Percentiles rank a stretch among this genome's conserved stretches.
These are phyloP conservation scores for Hypseocharis bilobata DNA, from an alignment of 441 rosid genomes.

Conservation along the genomic window DNA sequence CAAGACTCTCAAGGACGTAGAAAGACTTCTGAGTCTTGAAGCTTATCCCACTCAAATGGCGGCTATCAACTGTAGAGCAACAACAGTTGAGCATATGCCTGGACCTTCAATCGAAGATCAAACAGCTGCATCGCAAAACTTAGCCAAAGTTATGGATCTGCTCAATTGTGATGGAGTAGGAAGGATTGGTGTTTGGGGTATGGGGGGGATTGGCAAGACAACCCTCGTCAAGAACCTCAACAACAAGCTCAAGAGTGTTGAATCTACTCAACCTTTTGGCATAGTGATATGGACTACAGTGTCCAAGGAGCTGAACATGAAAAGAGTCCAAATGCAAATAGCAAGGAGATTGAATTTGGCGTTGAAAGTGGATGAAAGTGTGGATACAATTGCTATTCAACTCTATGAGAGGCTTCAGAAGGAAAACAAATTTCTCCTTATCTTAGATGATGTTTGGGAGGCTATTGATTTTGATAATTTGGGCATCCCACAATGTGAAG, in stretches of 20 bases:
- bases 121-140: conserved; percentile 4
- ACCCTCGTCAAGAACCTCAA: conserved; percentile 18
- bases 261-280: background rate
- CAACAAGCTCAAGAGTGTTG: conserved; percentile 10
- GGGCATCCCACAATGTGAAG: background rate
- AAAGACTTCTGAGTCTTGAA: conserved; percentile 13
- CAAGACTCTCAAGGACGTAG: conserved; percentile 14
- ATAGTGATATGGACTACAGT: conserved; percentile 15
- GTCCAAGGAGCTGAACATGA: background rate
- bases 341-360: conserved; percentile 31
- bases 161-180: background rate
- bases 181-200: conserved; percentile 8
- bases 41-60: conserved; percentile 16
- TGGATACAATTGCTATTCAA: background rate
- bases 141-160: background rate
- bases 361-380: conserved; percentile 5
- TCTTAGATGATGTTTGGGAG: conserved; percentile 4
- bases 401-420: background rate
- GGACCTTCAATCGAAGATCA: conserved; percentile 23
- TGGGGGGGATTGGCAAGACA: conserved; percentile 17
- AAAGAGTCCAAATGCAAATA: conserved; percentile 7
- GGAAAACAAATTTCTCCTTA: background rate
- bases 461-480: background rate
- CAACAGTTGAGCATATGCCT: conserved; percentile 23
- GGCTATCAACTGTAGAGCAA: background rate